These are phyloP conservation scores for Babesia divergens DNA, from an alignment of 169 alveolate genomes.

Conservation along the genomic window DNA sequence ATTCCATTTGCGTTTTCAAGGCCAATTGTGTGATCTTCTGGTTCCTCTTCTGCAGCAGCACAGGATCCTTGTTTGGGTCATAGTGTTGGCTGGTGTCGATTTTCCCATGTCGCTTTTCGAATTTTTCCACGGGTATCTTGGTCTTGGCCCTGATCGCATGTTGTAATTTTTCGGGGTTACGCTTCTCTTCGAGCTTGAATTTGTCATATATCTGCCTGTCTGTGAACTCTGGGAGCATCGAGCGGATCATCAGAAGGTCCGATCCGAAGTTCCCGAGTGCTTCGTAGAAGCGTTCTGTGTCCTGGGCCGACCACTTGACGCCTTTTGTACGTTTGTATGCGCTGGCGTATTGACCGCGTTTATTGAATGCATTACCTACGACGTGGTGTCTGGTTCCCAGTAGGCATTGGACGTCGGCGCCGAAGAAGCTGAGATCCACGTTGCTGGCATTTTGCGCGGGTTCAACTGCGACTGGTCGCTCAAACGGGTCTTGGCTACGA, in stretches of 20 bases:
- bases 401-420: slow-evolving; percentile 32
- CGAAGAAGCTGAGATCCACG: slow-evolving; percentile 26
- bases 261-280: slow-evolving; percentile 74
- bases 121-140: slow-evolving; percentile 64
- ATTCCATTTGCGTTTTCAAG: neutral
- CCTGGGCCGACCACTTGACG: slow-evolving; percentile 72
- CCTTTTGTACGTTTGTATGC: slow-evolving; percentile 68
- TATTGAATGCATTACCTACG: slow-evolving; percentile 39
- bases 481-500: slow-evolving; percentile 28
- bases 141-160: slow-evolving; percentile 61
- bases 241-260: slow-evolving; percentile 73
- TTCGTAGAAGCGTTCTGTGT: slow-evolving; percentile 69
- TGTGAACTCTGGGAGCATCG: slow-evolving; percentile 70
- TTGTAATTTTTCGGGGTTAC: slow-evolving; percentile 63
- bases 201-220: slow-evolving; percentile 74
- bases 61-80: slow-evolving; percentile 62
- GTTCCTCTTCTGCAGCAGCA: slow-evolving; percentile 40
- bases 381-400: slow-evolving; percentile 31
- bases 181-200: slow-evolving; percentile 71
- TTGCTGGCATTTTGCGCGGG: slow-evolving; percentile 21
- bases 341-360: slow-evolving; percentile 50
- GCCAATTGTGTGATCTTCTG: slow-evolving; percentile 10
- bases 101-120: slow-evolving; percentile 71
- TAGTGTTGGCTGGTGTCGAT: slow-evolving; percentile 66
- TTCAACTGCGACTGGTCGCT: slow-evolving; percentile 14